Conservation (phyloP, 208 protist species). For the Acanthamoeba comandoni region DNA sequence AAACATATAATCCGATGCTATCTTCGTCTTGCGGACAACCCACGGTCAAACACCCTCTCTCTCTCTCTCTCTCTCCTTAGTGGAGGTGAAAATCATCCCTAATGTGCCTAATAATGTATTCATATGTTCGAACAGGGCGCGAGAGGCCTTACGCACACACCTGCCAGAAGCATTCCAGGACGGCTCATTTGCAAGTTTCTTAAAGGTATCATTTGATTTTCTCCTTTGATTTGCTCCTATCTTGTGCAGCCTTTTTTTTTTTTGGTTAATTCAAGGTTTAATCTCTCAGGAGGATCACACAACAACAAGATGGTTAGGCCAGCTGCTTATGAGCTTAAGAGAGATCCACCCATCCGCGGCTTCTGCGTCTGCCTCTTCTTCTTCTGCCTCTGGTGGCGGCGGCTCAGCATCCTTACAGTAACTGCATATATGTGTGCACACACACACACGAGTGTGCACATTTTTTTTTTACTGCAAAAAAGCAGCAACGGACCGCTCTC, state of each 20-base stretch:
- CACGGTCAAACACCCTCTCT: conserved; percentile 74
- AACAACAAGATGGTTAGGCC: conserved; percentile 59
- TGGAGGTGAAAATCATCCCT: too few species aligned
- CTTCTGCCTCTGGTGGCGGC: background rate
- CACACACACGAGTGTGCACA: too few species aligned
- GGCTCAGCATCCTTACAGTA: background rate
- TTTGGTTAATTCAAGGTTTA: too few species aligned
- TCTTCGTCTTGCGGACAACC: conserved; percentile 95
- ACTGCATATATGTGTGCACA: background rate
- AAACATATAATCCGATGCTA: conserved; percentile 99
- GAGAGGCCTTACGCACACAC: conserved; percentile 90
- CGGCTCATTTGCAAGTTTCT: conserved; percentile 84
- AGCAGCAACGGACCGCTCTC: conserved; percentile 2
- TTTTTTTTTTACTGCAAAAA: too few species aligned
- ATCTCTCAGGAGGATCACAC: conserved; percentile 73
- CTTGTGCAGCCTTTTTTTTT: too few species aligned
- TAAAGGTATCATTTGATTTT: too few species aligned
- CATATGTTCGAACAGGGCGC: too few species aligned
- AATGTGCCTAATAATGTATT: background rate
- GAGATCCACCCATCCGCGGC: conserved; percentile 16
- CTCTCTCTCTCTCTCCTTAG: background rate
- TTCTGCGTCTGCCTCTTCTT: conserved; percentile 8
- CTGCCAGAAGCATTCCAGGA: conserved; percentile 89
- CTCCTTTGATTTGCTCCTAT: too few species aligned
- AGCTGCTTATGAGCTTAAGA: conserved; percentile 71